Percentiles rank a stretch among this genome's conserved stretches.
Evolutionary conservation across 2,329 filamentous ascomycete species (phyloP).

Genomic region (Aspergillus tanneri): DNA sequence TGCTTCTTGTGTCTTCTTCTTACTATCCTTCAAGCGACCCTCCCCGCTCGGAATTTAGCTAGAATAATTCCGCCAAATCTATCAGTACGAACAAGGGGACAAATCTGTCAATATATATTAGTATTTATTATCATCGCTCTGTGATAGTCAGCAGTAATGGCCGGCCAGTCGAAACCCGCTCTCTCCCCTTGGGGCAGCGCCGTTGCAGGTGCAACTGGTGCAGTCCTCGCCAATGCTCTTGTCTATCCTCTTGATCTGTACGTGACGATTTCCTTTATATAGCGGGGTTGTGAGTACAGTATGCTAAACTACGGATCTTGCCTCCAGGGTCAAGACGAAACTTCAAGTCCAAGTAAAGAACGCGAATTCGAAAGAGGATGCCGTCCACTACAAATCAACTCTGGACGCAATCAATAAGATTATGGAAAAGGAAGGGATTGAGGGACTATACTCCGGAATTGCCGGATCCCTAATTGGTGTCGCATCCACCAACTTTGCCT

Average conservation of each 20-base stretch:
- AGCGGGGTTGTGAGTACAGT: neutral
- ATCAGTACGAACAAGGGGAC: neutral
- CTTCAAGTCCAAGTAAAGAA: conserved; percentile 90
- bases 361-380: conserved; percentile 48
- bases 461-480: conserved; percentile 83
- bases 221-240: conserved; percentile 88
- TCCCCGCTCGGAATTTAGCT: conserved; percentile 10
- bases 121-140: neutral
- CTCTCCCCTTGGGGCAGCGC: conserved; percentile 92
- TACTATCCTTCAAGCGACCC: neutral
- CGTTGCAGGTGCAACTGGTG: conserved; percentile 86
- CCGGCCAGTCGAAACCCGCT: conserved; percentile 62
- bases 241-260: conserved; percentile 98
- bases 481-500: conserved; percentile 96
- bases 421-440: conserved; percentile 71
- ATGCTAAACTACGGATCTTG: conserved; percentile 19
- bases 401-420: conserved; percentile 88
- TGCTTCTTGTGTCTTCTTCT: conserved; percentile 11
- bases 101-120: conserved; percentile 2
- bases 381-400: conserved; percentile 78
- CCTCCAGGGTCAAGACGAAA: conserved; percentile 81
- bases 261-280: conserved; percentile 37
- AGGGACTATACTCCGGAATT: conserved; percentile 86
- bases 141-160: conserved; percentile 41
- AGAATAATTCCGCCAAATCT: conserved; percentile 7